phyloP scores from a whole-genome alignment of 345 rosid genomes.

The Citrus australasica region DNA sequence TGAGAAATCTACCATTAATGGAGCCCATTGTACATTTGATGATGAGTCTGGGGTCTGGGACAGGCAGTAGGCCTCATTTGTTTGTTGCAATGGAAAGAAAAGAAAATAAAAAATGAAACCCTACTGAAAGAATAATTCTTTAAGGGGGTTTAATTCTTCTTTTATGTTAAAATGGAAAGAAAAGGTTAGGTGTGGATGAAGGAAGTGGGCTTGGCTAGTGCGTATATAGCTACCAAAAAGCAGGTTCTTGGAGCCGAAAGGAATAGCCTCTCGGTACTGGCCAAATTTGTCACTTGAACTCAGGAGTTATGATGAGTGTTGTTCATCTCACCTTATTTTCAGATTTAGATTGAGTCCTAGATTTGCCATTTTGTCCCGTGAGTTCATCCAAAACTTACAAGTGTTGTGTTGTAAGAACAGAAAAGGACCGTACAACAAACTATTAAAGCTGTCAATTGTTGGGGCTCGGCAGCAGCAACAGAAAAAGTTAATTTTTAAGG shows the following conservation, averaged over 20 bases:
- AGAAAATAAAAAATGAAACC: neutral
- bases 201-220: neutral
- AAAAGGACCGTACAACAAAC: constrained; percentile 9
- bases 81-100: constrained; percentile 3
- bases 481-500: neutral
- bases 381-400: neutral
- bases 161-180: neutral
- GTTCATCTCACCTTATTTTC: neutral
- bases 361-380: constrained; percentile 1
- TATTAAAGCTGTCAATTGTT: neutral
- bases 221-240: constrained; percentile 13
- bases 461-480: neutral
- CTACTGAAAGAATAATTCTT: neutral
- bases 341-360: constrained; percentile 1
- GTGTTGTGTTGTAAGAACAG: neutral
- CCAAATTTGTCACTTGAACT: constrained; percentile 10
- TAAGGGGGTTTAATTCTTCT: neutral
- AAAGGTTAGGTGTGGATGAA: neutral
- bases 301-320: neutral
- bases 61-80: constrained; percentile 10
- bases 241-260: constrained; percentile 1
- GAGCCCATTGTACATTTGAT: constrained; percentile 26
- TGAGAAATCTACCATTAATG: constrained; percentile 25
- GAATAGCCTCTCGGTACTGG: neutral
- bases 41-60: constrained; percentile 5